Conservation (phyloP, 257 asterid species). For the Solanum corneliomulleri region DNA sequence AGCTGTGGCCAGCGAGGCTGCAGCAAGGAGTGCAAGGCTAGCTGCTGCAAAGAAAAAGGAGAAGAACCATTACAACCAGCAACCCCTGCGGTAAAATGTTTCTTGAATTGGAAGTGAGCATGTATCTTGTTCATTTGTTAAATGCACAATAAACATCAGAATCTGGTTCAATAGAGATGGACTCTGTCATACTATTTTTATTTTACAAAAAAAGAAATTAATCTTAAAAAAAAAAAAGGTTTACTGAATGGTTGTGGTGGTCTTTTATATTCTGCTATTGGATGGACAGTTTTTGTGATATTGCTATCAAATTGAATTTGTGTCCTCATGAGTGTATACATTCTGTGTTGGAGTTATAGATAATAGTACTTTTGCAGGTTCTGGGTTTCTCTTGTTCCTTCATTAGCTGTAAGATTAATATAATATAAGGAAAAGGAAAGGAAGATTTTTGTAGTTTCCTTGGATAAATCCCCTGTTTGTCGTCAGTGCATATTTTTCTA, state of each 20-base stretch:
- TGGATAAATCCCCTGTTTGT: background rate
- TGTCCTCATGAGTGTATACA: background rate
- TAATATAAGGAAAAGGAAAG: background rate
- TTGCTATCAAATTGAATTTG: background rate
- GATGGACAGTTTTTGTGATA: background rate
- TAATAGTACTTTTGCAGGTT: background rate
- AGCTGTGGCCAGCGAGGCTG: conserved; percentile 87
- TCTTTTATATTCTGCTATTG: background rate
- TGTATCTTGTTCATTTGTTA: background rate
- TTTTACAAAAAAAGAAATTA: background rate
- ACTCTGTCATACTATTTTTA: background rate
- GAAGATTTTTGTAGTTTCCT: background rate
- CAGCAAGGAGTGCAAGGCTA: conserved; percentile 79
- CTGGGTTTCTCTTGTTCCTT: background rate
- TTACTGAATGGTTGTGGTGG: background rate
- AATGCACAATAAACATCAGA: conserved; percentile 1
- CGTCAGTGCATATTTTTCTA: background rate
- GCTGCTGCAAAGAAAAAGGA: conserved; percentile 96
- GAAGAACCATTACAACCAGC: conserved; percentile 93
- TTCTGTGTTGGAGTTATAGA: background rate
- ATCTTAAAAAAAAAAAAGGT: background rate
- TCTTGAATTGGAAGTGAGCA: background rate
- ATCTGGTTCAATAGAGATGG: background rate
- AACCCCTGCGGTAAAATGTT: conserved; percentile 54
- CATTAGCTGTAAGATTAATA: background rate